Conservation (phyloP, 2,329 filamentous ascomycete species). For the Lecanoromycetidae sp. region DNA sequence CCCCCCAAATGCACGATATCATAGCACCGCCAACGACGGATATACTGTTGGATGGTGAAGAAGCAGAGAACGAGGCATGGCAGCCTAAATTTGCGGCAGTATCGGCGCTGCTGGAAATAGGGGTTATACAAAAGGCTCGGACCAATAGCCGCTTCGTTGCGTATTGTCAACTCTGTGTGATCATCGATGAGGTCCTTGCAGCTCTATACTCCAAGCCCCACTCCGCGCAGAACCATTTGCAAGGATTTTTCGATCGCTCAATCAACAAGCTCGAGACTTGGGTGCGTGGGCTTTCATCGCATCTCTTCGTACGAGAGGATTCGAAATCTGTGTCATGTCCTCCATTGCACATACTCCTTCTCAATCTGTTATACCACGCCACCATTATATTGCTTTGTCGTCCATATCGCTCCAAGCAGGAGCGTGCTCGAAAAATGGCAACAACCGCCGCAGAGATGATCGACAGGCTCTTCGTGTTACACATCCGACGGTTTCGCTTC, state of each 20-base stretch:
- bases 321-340: neutral
- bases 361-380: neutral
- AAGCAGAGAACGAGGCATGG: neutral
- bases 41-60: neutral
- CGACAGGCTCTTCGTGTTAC: neutral
- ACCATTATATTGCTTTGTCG: constrained; percentile 2
- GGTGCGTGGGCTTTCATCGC: neutral
- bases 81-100: neutral
- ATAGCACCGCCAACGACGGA: neutral
- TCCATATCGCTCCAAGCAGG: neutral
- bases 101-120: neutral
- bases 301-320: neutral
- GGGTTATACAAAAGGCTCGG: neutral
- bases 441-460: constrained; percentile 3
- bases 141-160: neutral
- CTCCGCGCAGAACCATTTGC: neutral
- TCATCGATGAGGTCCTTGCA: neutral
- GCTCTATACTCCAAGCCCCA: neutral
- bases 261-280: neutral
- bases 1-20: neutral
- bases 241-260: neutral
- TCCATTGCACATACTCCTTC: neutral
- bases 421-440: neutral
- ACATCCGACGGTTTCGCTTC: neutral
- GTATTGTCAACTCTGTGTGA: neutral